Conservation (phyloP, 371 early-diverging fungal species). For the Entomophthora muscae region DNA sequence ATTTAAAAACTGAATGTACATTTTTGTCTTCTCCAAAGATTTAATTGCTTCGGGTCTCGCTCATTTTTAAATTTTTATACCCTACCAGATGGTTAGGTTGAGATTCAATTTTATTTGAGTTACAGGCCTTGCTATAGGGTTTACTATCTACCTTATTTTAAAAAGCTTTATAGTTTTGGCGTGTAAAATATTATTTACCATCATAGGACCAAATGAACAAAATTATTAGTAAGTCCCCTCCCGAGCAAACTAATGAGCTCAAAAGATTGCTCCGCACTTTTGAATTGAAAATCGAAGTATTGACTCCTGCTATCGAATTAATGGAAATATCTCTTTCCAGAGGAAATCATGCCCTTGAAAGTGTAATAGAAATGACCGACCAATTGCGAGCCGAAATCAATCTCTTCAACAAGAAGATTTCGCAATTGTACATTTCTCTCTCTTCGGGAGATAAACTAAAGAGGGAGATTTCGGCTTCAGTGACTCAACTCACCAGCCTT, state of each 20-base stretch:
- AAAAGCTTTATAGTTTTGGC: no score
- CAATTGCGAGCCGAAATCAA: conserved; percentile 34
- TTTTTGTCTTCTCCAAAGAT: no score
- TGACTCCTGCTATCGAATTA: conserved; percentile 49
- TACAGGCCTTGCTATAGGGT: no score
- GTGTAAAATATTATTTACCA: no score
- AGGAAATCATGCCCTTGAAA: conserved; percentile 36
- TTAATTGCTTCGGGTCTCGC: no score
- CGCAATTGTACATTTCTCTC: background rate
- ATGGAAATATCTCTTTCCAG: conserved; percentile 41
- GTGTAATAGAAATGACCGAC: conserved; percentile 39
- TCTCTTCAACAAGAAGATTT: conserved; percentile 19
- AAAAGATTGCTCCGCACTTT: conserved; percentile 13
- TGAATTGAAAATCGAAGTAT: conserved; percentile 20
- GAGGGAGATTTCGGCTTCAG: conserved; percentile 2
- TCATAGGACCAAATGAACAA: conserved; percentile 29
- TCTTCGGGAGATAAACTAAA: conserved; percentile 5
- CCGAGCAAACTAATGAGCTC: conserved; percentile 10
- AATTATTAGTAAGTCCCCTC: conserved; percentile 24
- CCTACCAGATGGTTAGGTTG: no score
- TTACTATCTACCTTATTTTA: no score
- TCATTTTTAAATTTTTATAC: no score
- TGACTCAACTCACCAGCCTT: conserved; percentile 22
- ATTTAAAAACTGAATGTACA: no score
- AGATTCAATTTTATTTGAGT: no score